Evolutionary conservation across 2,329 filamentous ascomycete species (phyloP).

Genomic region (Colletotrichum sp.): DNA sequence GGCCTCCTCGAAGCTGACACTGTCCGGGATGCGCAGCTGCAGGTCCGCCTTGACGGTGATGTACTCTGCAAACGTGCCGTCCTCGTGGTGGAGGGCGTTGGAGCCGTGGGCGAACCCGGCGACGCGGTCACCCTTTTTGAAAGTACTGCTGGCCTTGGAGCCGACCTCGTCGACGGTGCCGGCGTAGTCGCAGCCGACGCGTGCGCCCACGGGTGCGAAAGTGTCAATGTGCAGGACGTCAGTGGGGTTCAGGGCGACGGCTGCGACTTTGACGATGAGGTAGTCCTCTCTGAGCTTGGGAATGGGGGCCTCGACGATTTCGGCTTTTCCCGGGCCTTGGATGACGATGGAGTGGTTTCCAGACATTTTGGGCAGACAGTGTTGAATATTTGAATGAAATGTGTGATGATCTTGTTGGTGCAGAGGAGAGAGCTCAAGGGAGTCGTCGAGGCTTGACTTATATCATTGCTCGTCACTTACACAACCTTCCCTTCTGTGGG

Average conservation of each 20-base stretch:
- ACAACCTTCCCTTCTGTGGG: neutral
- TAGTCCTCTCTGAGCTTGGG: constrained; percentile 21
- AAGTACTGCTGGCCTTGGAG: constrained; percentile 41
- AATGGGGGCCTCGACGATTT: neutral
- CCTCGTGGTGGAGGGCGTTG: constrained; percentile 28
- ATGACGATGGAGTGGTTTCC: neutral
- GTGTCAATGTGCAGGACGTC: constrained; percentile 34
- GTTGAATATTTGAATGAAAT: neutral
- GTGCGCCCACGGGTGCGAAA: constrained; percentile 15
- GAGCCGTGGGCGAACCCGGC: constrained; percentile 43
- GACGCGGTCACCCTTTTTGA: constrained; percentile 54
- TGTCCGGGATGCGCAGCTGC: constrained; percentile 47
- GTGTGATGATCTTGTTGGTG: neutral
- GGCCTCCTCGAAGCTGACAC: constrained; percentile 49
- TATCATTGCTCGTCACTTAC: neutral
- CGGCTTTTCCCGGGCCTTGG: neutral
- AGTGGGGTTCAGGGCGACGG: constrained; percentile 36
- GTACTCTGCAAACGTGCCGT: constrained; percentile 47
- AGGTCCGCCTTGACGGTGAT: constrained; percentile 41
- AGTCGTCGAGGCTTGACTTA: neutral
- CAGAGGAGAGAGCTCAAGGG: neutral
- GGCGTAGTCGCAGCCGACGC: constrained; percentile 50
- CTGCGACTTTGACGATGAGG: constrained; percentile 31
- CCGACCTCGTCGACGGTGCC: constrained; percentile 53
- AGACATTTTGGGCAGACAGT: neutral